These are phyloP conservation scores for Penicillium sp. DNA, from an alignment of 2,329 filamentous ascomycete genomes.

Conservation along the genomic window DNA sequence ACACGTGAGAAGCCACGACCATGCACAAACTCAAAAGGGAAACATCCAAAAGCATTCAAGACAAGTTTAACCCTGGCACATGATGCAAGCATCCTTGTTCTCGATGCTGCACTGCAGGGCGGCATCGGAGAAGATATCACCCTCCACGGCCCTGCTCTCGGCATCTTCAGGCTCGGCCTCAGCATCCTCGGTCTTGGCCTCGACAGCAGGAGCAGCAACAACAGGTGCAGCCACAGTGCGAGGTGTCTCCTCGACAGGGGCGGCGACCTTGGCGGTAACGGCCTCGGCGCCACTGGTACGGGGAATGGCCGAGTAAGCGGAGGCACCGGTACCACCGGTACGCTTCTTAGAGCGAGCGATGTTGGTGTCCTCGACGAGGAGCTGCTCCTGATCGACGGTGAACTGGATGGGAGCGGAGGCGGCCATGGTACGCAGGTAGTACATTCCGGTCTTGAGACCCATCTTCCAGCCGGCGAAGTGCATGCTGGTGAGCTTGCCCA, in stretches of 20 bases:
- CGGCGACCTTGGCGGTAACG: constrained; percentile 54
- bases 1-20: constrained; percentile 15
- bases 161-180: constrained; percentile 64
- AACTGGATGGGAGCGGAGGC: constrained; percentile 97
- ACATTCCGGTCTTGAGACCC: constrained; percentile 99
- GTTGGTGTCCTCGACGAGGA: constrained; percentile 82
- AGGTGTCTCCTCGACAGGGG: constrained; percentile 19
- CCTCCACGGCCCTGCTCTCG: constrained; percentile 72
- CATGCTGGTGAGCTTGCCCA: constrained; percentile 99
- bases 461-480: constrained; percentile 99
- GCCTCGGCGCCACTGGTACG: constrained; percentile 65
- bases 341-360: constrained; percentile 73
- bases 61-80: constrained; percentile 82
- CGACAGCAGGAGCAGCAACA: constrained; percentile 62
- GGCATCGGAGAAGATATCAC: constrained; percentile 93
- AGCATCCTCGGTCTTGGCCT: constrained; percentile 65
- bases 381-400: constrained; percentile 94
- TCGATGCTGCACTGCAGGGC: constrained; percentile 94
- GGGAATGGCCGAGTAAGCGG: constrained; percentile 61
- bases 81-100: constrained; percentile 89
- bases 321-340: constrained; percentile 57
- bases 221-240: constrained; percentile 62
- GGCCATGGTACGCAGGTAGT: constrained; percentile 97
- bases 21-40: constrained; percentile 14
- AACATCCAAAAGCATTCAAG: constrained; percentile 16